phyloP scores from a whole-genome alignment of 495 filamentous ascomycete species.

The Annulohypoxylon moriforme region DNA sequence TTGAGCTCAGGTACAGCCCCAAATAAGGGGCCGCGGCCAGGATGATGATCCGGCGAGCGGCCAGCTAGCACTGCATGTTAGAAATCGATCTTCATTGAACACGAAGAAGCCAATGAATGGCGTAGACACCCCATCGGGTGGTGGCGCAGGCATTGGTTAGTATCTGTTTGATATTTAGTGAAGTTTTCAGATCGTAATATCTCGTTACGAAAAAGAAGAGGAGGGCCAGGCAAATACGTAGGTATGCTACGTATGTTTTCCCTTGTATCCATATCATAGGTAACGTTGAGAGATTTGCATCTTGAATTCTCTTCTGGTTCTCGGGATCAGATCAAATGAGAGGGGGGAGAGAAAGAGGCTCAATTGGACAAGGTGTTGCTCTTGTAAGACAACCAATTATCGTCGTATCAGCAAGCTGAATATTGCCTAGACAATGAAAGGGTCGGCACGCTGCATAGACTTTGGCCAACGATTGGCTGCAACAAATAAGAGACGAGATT shows the following conservation, averaged over 20 bases:
- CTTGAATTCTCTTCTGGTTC: conserved; percentile 2
- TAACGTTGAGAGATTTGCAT: conserved; percentile 13
- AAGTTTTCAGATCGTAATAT: conserved; percentile 19
- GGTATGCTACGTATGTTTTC: not conserved
- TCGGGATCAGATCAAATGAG: conserved; percentile 13
- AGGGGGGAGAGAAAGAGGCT: not conserved
- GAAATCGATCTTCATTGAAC: conserved; percentile 43
- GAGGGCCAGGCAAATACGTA: conserved; percentile 1
- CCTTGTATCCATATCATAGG: not conserved
- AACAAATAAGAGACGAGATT: conserved; percentile 13
- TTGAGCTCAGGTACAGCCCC: conserved; percentile 46
- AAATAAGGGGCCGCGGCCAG: conserved; percentile 44
- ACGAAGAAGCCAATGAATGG: conserved; percentile 45
- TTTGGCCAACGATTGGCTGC: conserved; percentile 28
- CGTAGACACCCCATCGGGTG: conserved; percentile 39
- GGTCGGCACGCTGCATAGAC: conserved; percentile 40
- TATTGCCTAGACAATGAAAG: conserved; percentile 34
- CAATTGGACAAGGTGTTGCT: conserved; percentile 12
- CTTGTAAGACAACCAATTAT: conserved; percentile 22
- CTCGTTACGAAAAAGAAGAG: conserved; percentile 25
- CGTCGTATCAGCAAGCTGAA: conserved; percentile 30
- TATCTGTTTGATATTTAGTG: conserved; percentile 14
- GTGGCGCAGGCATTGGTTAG: conserved; percentile 28
- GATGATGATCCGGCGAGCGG: conserved; percentile 36
- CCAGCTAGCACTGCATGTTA: conserved; percentile 37